Evolutionary conservation across 257 asterid species (phyloP).

Genomic region (Salvia splendens): DNA sequence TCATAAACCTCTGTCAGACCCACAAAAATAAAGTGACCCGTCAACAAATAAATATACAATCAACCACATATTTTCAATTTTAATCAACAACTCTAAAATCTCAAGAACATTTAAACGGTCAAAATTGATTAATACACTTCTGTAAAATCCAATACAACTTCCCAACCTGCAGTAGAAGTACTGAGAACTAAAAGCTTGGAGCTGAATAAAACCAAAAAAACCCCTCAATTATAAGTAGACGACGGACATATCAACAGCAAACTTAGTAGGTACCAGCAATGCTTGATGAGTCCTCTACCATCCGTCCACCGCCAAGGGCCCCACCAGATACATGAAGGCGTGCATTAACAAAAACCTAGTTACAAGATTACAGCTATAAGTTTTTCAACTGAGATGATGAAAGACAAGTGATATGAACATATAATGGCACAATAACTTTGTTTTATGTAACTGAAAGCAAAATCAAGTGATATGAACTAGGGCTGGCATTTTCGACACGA

Average conservation of each 20-base stretch:
- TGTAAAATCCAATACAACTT: background rate
- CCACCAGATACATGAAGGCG: constrained; percentile 99
- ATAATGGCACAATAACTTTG: constrained; percentile 8
- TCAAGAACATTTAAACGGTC: background rate
- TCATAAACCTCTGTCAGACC: background rate
- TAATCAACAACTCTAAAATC: background rate
- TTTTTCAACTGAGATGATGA: background rate
- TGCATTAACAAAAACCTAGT: constrained; percentile 95
- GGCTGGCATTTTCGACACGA: too few species aligned
- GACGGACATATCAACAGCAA: constrained; percentile 24
- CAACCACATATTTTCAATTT: background rate
- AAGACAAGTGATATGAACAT: constrained; percentile 5
- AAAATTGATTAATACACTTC: background rate
- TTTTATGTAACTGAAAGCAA: background rate
- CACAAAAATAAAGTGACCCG: background rate
- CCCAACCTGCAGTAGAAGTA: background rate
- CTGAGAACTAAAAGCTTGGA: background rate
- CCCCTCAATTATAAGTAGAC: background rate
- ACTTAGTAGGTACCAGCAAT: constrained; percentile 70
- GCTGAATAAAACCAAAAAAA: constrained; percentile 1
- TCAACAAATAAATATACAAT: background rate
- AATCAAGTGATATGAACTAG: constrained; percentile 6
- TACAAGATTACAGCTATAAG: constrained; percentile 23
- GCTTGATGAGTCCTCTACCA: constrained; percentile 99
- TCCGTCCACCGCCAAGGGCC: constrained; percentile 99